Conservation (phyloP, 2,329 filamentous ascomycete species). For the Pseudogymnoascus sp. region DNA sequence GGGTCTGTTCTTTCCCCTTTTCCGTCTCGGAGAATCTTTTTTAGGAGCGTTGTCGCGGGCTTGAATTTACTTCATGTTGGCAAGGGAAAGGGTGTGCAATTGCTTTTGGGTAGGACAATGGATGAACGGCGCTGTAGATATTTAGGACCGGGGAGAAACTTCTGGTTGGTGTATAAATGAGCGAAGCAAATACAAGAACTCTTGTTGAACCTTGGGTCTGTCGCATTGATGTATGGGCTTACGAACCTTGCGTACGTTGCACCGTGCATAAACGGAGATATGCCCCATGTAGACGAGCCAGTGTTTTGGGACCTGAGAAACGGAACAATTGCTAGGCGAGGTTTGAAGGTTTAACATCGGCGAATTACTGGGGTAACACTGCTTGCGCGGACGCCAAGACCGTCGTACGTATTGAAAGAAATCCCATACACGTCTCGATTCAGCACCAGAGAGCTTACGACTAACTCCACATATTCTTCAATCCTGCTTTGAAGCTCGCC, state of each 20-base stretch:
- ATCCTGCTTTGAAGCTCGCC: neutral
- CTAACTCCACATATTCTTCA: constrained; percentile 1
- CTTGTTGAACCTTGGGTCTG: neutral
- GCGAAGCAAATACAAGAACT: constrained; percentile 1
- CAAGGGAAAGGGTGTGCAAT: neutral
- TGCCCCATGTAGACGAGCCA: neutral
- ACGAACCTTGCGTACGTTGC: neutral
- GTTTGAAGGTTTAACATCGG: neutral
- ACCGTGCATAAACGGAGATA: neutral
- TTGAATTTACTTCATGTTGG: constrained; percentile 2
- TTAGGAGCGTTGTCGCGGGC: neutral
- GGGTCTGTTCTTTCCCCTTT: neutral
- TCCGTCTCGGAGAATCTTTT: neutral
- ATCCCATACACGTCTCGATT: neutral
- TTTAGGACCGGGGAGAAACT: neutral
- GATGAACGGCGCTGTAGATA: constrained; percentile 1
- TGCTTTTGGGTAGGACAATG: neutral
- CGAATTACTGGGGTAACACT: neutral
- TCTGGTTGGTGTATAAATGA: constrained; percentile 5
- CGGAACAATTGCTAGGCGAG: neutral
- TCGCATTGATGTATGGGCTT: constrained; percentile 6
- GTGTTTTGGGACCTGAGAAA: neutral
- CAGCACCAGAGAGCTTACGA: neutral
- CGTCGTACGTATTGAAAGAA: neutral
- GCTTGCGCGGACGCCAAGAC: neutral